These are phyloP conservation scores for Backusella westeae DNA, from an alignment of 192 early-diverging fungal species.

Conservation along the genomic window DNA sequence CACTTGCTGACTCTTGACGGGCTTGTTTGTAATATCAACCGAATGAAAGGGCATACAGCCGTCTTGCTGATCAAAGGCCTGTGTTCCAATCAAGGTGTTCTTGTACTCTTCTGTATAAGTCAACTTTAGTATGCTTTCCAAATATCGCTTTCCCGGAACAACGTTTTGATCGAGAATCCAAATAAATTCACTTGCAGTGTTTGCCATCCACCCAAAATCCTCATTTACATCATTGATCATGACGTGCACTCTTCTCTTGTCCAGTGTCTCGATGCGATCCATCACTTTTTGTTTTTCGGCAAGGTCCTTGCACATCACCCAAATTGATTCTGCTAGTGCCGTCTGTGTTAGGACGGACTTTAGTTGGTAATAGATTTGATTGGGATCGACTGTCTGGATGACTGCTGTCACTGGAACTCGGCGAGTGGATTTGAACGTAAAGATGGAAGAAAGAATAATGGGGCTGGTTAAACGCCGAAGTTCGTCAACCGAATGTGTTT, in stretches of 20 bases:
- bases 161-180: conserved; percentile 45
- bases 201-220: conserved; percentile 2
- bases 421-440: not conserved
- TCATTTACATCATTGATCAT: not conserved
- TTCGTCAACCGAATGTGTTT: conserved; percentile 5
- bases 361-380: not conserved
- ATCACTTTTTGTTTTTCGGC: not conserved
- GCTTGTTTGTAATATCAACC: conserved; percentile 3
- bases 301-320: conserved; percentile 5
- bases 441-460: not conserved
- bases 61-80: conserved; percentile 17
- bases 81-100: conserved; percentile 41
- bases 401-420: conserved; percentile 11
- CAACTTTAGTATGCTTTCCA: conserved; percentile 37
- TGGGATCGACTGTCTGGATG: not conserved
- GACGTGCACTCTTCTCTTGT: not conserved
- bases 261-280: not conserved
- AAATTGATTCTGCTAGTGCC: conserved; percentile 7
- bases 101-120: conserved; percentile 43
- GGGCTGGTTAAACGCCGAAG: not conserved
- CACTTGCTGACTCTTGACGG: conserved; percentile 9
- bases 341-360: conserved; percentile 13
- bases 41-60: conserved; percentile 8
- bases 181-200: conserved; percentile 39
- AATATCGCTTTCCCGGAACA: conserved; percentile 40